These are phyloP conservation scores for Tuber brumale DNA, from an alignment of 495 filamentous ascomycete genomes.

Conservation along the genomic window DNA sequence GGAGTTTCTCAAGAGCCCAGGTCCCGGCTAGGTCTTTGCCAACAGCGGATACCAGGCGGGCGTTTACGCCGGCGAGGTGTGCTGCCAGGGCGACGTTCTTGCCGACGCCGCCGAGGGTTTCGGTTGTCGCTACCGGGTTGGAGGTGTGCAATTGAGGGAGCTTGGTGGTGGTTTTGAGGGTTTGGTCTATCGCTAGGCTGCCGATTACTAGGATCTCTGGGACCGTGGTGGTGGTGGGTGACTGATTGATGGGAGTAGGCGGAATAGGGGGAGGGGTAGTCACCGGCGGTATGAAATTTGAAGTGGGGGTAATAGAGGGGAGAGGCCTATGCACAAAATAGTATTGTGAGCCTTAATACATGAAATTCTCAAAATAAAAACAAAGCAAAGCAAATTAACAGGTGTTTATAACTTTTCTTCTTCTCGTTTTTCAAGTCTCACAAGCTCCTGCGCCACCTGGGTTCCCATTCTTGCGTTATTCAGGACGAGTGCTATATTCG, in stretches of 20 bases:
- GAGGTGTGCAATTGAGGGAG: conserved; percentile 67
- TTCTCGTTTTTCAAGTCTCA: conserved; percentile 51
- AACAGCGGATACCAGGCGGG: conserved; percentile 47
- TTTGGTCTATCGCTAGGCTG: conserved; percentile 78
- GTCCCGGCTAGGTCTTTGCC: conserved; percentile 59
- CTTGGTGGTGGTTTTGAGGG: conserved; percentile 43
- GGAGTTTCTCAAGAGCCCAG: conserved; percentile 58
- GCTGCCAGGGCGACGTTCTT: conserved; percentile 81
- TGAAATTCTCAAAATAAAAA: not conserved
- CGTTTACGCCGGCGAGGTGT: conserved; percentile 48
- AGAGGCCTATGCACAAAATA: not conserved
- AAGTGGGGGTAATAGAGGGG: not conserved
- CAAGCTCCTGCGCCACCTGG: conserved; percentile 68
- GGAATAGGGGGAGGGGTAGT: not conserved
- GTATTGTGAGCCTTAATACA: not conserved
- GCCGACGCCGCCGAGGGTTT: conserved; percentile 89
- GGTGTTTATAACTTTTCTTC: not conserved
- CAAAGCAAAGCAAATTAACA: not conserved
- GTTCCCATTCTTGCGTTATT: conserved; percentile 75
- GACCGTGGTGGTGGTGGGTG: not conserved
- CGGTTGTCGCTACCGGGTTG: conserved; percentile 70
- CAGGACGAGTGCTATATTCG: conserved; percentile 72
- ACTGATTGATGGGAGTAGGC: not conserved
- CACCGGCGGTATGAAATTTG: not conserved
- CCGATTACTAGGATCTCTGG: conserved; percentile 68